phyloP scores from a whole-genome alignment of 163 green algal species.

The Prototheca stagnorum region DNA sequence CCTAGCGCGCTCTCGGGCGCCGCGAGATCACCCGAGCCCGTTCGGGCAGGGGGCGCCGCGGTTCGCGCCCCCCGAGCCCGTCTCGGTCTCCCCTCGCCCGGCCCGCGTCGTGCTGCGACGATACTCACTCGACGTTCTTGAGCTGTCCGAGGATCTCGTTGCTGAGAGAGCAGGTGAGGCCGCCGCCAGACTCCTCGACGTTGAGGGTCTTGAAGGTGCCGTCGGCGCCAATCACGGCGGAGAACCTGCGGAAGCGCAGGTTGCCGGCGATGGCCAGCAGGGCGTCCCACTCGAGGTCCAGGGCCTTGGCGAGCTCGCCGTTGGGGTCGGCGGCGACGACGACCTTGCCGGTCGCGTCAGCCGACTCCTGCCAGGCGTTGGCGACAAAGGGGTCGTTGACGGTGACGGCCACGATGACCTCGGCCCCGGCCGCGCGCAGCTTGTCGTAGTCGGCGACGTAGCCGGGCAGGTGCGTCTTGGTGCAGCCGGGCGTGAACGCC shows the following conservation, averaged over 20 bases:
- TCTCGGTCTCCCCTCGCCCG: too few species aligned
- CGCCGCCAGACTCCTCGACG: conserved; percentile 16
- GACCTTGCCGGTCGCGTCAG: conserved; percentile 21
- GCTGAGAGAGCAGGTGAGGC: conserved; percentile 14
- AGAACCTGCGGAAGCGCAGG: conserved; percentile 16
- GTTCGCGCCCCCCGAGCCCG: too few species aligned
- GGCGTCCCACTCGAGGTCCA: conserved; percentile 19
- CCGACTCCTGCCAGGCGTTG: conserved; percentile 72
- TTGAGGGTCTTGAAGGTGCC: conserved; percentile 22
- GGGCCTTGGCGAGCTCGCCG: conserved; percentile 23
- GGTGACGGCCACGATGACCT: conserved; percentile 27
- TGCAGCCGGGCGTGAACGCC: conserved; percentile 21
- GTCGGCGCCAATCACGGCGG: conserved; percentile 23
- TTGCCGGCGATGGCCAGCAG: conserved; percentile 15
- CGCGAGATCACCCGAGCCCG: too few species aligned
- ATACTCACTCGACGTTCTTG: conserved; percentile 23
- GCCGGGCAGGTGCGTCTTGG: conserved; percentile 31
- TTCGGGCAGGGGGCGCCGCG: too few species aligned
- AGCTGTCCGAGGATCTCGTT: conserved; percentile 20
- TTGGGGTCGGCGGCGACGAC: conserved; percentile 24
- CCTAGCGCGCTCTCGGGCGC: too few species aligned
- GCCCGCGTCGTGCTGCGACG: too few species aligned
- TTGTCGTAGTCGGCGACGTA: conserved; percentile 32
- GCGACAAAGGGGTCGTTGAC: conserved; percentile 97
- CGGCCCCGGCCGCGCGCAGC: conserved; percentile 19